Evolutionary conservation across 1,284 basidiomycete species (phyloP).

Genomic region (Inonotus obliquus): DNA sequence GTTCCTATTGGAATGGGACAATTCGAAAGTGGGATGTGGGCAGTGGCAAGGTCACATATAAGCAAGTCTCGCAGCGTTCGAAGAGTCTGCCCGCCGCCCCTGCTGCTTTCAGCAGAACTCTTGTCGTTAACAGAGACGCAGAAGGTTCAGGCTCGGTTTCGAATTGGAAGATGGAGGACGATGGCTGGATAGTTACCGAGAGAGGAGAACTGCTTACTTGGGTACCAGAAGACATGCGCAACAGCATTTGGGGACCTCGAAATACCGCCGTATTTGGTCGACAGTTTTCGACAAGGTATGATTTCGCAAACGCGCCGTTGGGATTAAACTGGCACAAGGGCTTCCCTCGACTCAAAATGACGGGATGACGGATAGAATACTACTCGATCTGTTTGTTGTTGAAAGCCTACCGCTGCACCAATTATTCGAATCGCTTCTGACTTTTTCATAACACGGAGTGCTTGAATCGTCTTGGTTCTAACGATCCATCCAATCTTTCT

Average conservation of each 20-base stretch:
- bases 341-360: not conserved
- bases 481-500: no score
- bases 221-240: not conserved
- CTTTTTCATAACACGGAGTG: no score
- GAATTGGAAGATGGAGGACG: not conserved
- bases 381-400: no score
- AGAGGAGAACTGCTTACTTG: not conserved
- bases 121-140: no score
- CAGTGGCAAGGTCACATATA: not conserved
- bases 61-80: no score
- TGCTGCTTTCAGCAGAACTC: no score
- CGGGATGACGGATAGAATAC: no score
- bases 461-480: no score
- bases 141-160: not conserved
- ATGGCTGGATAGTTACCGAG: not conserved
- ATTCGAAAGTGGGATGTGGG: slow-evolving; percentile 21
- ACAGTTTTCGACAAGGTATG: not conserved
- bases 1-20: slow-evolving; percentile 10
- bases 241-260: not conserved
- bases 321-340: not conserved
- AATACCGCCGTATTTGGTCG: not conserved
- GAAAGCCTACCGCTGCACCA: no score
- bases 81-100: no score
- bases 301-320: not conserved
- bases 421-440: no score